Base-by-base conservation (phyloP, 202 grass and related monocot genomes). In the Carex arenaria region DNA sequence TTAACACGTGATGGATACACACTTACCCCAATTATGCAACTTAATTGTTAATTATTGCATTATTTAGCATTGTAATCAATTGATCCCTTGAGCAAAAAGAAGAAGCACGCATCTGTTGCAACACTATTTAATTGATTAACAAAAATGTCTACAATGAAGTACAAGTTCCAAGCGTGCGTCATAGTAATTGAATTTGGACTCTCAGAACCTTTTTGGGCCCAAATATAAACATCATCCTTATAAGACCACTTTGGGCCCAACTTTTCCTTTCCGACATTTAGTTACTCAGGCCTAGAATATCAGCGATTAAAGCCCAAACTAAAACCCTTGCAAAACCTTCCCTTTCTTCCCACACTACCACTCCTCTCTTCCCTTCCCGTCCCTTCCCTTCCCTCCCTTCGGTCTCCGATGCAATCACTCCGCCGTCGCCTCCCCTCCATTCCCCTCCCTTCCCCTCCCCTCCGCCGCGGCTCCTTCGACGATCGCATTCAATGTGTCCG, bases 401-500 rank as follows among this genome's bases (percentile, higher is more conserved):
- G 12, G 18, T 65, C 31, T 67, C 47, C 80, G 80, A 82, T 82
- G 80, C 20, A 57, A 54, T 56, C 14, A 5, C 75, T 59, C 76
- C 61, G 81, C 65, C 81, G 84, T 57, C 38, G 60, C 64, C 78
- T 74, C 31, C 84, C 91, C 34, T 87, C 87, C 42, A 61, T 83
- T 7, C 56, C 63, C 31, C 66, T 83, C 22, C 89, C 86, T 34
- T 43, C 55, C 23, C 64, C 43, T 67, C 22, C 62, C 22, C 42
- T 80, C 26, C 64, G 18, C 64, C 86, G 89, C 34, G 70, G 75
- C 18, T 74, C 90, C 40, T 61, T 93, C 11, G 95, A 94, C 30
- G 86, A 89, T 57, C 87, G 89, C 2, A 86, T 94, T n/a, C 85
- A 85, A 72, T 97, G 92, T 92, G 59, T 59, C 32, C 86, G 92